Evolutionary conservation across 2,329 filamentous ascomycete genomes (phyloP), one percentile per base, ranked within the genome.

Genomic region (Alternaria atra): DNA sequence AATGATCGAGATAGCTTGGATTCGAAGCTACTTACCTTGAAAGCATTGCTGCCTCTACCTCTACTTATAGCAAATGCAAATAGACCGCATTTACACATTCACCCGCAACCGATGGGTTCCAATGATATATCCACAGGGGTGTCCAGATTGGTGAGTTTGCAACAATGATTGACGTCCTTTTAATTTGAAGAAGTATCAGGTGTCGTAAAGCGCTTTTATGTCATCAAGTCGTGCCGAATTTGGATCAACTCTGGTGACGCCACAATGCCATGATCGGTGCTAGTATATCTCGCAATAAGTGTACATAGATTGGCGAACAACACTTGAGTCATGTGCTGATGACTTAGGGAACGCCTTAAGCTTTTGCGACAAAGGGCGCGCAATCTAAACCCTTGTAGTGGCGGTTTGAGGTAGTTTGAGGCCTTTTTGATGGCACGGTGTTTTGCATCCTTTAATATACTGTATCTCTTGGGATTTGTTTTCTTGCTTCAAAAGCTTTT

Each of bases 401-500:
- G 55, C 50, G 55, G 10, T 54, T 58, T 58, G 39, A 44, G 48
- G 4, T 27, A 10, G n/a, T 40, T 34, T 43, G 50, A 54, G 55
- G 25, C 40, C 32, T 54, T 46, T 54, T 52, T 23, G 25, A 30
- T 29, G 10, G 23, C n/a, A 43, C 7, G 2, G 25, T 52, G n/a
- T 43, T 32, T 44, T 12, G 20, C 29, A 35, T 50, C 15, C 23
- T 37, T 50, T 25, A 37, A 50, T 50, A 27, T n/a, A 23, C 15
- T 37, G 32, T 13, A n/a, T 35, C 20, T 15, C 30, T 50, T 50
- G 5, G 20, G 4, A 12, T 50, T 5, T n/a, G 13, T 4, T 10
- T 37, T 50, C 20, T n/a, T 13, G 32, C 25, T 27, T 13, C 13
- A 25, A 15, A 35, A 5, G 46, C 30, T 50, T 20, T 5, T 5